phyloP scores from a whole-genome alignment of 352 stramenopile genomes.

The Pythium volutum region DNA sequence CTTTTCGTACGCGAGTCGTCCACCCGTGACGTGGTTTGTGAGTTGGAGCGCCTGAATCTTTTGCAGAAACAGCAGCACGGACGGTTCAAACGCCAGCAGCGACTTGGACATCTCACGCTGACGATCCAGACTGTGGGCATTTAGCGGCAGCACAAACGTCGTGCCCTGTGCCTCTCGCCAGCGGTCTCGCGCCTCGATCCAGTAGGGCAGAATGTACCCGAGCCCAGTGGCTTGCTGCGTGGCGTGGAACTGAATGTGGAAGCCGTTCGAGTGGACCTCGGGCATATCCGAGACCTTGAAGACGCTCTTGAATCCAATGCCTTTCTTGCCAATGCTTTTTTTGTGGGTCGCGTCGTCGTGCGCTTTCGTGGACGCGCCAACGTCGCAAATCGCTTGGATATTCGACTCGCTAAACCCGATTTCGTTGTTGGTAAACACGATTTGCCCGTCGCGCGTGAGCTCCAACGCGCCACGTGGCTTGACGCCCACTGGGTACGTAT shows the following conservation, averaged over 20 bases:
- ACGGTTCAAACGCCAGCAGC: constrained; percentile 68
- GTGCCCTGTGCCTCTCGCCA: constrained; percentile 52
- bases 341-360: constrained; percentile 17
- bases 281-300: constrained; percentile 85
- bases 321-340: constrained; percentile 87
- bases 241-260: constrained; percentile 80
- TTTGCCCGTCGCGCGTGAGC: constrained; percentile 39
- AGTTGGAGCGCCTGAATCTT: constrained; percentile 67
- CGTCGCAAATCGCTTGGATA: constrained; percentile 83
- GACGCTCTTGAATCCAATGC: constrained; percentile 91
- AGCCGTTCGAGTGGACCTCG: constrained; percentile 87
- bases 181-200: constrained; percentile 44
- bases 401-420: constrained; percentile 68
- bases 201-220: constrained; percentile 81
- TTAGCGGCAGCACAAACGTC: constrained; percentile 77
- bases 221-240: constrained; percentile 47
- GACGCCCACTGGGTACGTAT: constrained; percentile 44
- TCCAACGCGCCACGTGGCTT: constrained; percentile 60
- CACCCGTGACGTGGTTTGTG: constrained; percentile 35
- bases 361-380: constrained; percentile 82
- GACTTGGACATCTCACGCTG: constrained; percentile 59
- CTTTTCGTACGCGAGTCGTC: constrained; percentile 45
- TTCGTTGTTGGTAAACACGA: constrained; percentile 88
- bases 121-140: constrained; percentile 38
- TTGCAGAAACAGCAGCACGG: constrained; percentile 75